Conservation (phyloP, 2,329 filamentous ascomycete species). For the Diaporthe caulivora region DNA sequence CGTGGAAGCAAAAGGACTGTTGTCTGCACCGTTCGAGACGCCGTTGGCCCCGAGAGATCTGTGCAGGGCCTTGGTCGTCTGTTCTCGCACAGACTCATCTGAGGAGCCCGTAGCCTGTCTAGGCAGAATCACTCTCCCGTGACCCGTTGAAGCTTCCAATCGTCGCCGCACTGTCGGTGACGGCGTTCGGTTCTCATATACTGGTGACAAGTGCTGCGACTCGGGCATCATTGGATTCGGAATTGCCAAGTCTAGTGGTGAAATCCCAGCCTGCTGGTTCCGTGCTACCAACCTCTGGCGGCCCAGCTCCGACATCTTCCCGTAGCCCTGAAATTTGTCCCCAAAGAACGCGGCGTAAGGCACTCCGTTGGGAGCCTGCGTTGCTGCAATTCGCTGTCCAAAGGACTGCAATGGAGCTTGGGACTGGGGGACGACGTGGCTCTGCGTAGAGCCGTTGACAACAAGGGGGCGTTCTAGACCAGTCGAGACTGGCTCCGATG, state of each 20-base stretch:
- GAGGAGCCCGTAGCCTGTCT: constrained; percentile 36
- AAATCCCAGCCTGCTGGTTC: constrained; percentile 63
- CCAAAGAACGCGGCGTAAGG: constrained; percentile 45
- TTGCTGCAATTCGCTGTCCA: constrained; percentile 48
- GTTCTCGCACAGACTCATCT: constrained; percentile 37
- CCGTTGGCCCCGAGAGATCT: constrained; percentile 40
- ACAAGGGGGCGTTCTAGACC: constrained; percentile 61
- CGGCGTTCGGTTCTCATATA: constrained; percentile 79
- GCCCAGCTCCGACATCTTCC: constrained; percentile 50
- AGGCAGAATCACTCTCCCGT: constrained; percentile 35
- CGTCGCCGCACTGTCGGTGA: constrained; percentile 74
- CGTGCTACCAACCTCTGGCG: constrained; percentile 55
- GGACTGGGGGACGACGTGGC: constrained; percentile 38
- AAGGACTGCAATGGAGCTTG: constrained; percentile 45
- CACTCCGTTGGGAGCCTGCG: constrained; percentile 42
- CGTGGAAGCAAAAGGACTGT: constrained; percentile 45
- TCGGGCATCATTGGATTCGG: constrained; percentile 59
- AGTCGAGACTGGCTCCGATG: constrained; percentile 45
- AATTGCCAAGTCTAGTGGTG: constrained; percentile 68
- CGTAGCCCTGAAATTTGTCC: constrained; percentile 46
- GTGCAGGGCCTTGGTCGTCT: constrained; percentile 34
- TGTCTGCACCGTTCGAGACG: constrained; percentile 45
- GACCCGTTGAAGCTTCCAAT: constrained; percentile 55
- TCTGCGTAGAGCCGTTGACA: constrained; percentile 60
- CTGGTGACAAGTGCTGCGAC: constrained; percentile 74